Evolutionary conservation across 108 stramenopile species (phyloP).

Genomic region (Pseudonitzschia delicatissima): DNA sequence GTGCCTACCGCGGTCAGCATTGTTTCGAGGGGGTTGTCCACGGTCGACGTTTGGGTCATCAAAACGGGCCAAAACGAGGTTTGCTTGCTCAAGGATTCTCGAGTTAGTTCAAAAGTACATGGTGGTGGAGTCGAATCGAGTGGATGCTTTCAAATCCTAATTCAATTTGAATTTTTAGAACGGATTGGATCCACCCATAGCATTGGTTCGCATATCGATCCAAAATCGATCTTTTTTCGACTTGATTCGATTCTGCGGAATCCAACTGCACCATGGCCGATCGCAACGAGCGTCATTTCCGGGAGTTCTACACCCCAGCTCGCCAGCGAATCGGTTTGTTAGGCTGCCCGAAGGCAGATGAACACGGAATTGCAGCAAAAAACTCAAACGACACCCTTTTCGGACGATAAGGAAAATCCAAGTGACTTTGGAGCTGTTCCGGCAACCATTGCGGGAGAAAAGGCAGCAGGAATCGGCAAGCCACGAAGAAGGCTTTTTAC

Average conservation of each 20-base stretch:
- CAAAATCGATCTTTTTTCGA: not conserved
- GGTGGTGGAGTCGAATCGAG: not conserved
- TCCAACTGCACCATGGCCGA: not conserved
- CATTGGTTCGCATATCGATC: not conserved
- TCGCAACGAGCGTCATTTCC: slow-evolving; percentile 17
- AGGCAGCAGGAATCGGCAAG: not conserved
- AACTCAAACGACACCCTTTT: not conserved
- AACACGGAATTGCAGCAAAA: not conserved
- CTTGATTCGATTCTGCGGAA: not conserved
- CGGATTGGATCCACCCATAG: not conserved
- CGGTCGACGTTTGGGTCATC: no score
- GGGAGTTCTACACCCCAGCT: slow-evolving; percentile 10
- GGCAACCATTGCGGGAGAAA: not conserved
- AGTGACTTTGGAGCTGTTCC: not conserved
- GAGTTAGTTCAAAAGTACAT: not conserved
- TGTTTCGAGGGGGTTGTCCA: no score
- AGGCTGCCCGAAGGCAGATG: not conserved
- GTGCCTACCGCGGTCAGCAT: no score
- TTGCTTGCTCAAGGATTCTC: no score
- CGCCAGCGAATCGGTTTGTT: not conserved
- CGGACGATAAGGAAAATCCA: not conserved
- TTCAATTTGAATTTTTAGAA: not conserved
- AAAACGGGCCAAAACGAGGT: no score
- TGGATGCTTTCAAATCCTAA: not conserved
- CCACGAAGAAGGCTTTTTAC: not conserved